A percentile compares a stretch with the other conserved stretches of the same genome.
phyloP scores from a whole-genome alignment of 2,329 filamentous ascomycete genomes.

The Exophiala sideris region DNA sequence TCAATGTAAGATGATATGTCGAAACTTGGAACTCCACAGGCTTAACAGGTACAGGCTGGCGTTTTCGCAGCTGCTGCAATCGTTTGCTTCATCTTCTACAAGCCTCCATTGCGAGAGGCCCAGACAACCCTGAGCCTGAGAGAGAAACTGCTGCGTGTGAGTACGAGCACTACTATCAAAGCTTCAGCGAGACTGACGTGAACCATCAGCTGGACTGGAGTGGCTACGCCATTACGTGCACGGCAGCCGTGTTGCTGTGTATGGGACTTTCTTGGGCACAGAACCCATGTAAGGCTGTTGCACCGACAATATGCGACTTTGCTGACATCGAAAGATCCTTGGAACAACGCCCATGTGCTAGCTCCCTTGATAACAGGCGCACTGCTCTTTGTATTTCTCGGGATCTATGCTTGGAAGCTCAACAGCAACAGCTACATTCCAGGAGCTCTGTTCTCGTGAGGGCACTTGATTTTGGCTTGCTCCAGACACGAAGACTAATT shows the following conservation, averaged over 20 bases:
- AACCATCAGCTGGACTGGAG: constrained; percentile 6
- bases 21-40: neutral
- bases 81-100: constrained; percentile 6
- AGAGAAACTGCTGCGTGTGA: constrained; percentile 8
- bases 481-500: neutral
- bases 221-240: constrained; percentile 8
- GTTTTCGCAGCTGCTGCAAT: constrained; percentile 7
- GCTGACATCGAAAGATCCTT: constrained; percentile 5
- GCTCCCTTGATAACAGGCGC: constrained; percentile 2
- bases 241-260: constrained; percentile 7
- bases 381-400: constrained; percentile 4
- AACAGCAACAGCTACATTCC: constrained; percentile 13
- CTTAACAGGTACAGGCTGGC: neutral
- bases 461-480: neutral
- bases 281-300: constrained; percentile 8
- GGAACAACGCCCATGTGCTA: constrained; percentile 4
- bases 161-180: neutral
- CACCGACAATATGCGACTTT: neutral
- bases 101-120: constrained; percentile 6
- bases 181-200: neutral
- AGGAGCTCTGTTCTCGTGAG: constrained; percentile 11
- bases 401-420: constrained; percentile 9
- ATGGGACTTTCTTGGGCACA: constrained; percentile 13
- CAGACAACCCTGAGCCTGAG: neutral
- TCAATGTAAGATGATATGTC: constrained; percentile 5